Evolutionary conservation across 2,329 filamentous ascomycete genomes (phyloP).

Genomic region (Trichoderma simmonsii): DNA sequence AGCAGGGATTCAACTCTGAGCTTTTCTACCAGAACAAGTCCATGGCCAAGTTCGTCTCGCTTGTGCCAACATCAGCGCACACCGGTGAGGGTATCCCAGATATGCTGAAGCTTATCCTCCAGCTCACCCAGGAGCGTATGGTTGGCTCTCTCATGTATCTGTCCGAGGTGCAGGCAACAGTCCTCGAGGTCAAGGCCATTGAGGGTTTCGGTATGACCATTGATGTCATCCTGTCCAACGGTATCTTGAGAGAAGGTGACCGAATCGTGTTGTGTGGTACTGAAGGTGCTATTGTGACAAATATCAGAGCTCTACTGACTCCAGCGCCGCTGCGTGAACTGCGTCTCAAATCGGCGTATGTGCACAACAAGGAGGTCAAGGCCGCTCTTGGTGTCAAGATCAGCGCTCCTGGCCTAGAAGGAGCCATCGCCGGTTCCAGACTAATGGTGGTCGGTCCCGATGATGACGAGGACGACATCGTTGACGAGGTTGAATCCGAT

Average conservation of each 20-base stretch:
- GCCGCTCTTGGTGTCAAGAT: slow-evolving; percentile 99
- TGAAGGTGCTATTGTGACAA: slow-evolving; percentile 93
- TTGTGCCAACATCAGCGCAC: slow-evolving; percentile 94
- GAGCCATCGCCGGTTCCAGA: slow-evolving; percentile 93
- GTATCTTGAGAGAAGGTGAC: slow-evolving; percentile 90
- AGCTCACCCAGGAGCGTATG: slow-evolving; percentile 95
- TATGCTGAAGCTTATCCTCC: slow-evolving; percentile 92
- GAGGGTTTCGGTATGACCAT: slow-evolving; percentile 99
- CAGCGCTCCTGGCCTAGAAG: slow-evolving; percentile 89
- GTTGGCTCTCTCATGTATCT: slow-evolving; percentile 97
- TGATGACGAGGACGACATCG: slow-evolving; percentile 94
- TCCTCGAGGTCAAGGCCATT: slow-evolving; percentile 98
- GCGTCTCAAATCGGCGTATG: slow-evolving; percentile 91
- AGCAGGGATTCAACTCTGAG: slow-evolving; percentile 97
- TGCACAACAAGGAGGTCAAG: slow-evolving; percentile 99
- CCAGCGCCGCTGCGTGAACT: slow-evolving; percentile 91
- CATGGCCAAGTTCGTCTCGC: slow-evolving; percentile 90
- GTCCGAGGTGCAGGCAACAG: slow-evolving; percentile 94
- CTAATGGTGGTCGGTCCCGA: slow-evolving; percentile 91
- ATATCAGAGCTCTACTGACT: slow-evolving; percentile 90
- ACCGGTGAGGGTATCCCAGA: slow-evolving; percentile 99
- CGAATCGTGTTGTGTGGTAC: slow-evolving; percentile 92
- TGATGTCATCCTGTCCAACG: slow-evolving; percentile 94
- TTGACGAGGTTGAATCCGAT: slow-evolving; percentile 95
- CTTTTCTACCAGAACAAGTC: slow-evolving; percentile 98